These are phyloP conservation scores for Globisporangium iwayamae DNA, from an alignment of 352 stramenopile genomes.

Conservation along the genomic window DNA sequence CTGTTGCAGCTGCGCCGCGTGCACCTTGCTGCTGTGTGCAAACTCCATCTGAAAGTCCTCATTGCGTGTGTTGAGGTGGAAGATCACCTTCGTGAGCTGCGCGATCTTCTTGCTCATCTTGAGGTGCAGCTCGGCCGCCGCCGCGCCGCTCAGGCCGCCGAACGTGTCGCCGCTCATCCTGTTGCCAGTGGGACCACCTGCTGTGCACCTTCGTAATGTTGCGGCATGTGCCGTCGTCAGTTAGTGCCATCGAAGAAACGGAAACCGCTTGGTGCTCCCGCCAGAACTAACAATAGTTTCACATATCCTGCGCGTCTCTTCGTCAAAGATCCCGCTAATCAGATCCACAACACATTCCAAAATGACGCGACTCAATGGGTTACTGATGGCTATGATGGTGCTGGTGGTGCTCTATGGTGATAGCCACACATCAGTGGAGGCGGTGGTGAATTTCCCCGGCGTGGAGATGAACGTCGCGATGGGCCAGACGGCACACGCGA, in stretches of 20 bases:
- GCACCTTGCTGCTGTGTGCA: slow-evolving; percentile 31
- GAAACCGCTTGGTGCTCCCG: neutral
- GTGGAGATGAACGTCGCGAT: slow-evolving; percentile 67
- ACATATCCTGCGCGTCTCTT: slow-evolving; percentile 4
- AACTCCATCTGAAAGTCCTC: slow-evolving; percentile 85
- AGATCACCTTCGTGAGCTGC: slow-evolving; percentile 93
- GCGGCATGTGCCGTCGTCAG: neutral
- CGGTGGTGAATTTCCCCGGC: slow-evolving; percentile 53
- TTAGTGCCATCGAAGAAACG: slow-evolving; percentile 1
- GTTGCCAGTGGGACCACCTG: neutral
- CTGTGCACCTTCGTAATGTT: neutral
- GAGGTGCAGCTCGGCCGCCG: slow-evolving; percentile 71
- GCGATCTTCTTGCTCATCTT: slow-evolving; percentile 96
- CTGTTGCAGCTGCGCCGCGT: slow-evolving; percentile 38
- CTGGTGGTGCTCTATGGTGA: neutral
- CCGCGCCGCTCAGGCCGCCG: slow-evolving; percentile 16
- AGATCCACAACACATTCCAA: neutral
- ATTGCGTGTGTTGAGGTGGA: slow-evolving; percentile 93
- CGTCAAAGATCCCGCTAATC: neutral
- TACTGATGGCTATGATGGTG: neutral
- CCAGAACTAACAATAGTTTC: slow-evolving; percentile 1
- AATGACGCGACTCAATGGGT: neutral
- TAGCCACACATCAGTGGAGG: neutral
- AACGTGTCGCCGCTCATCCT: slow-evolving; percentile 26
- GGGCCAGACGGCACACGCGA: slow-evolving; percentile 48